Evolutionary conservation across 129 eudicot species (phyloP).

Genomic region (Flaveria brownii): DNA sequence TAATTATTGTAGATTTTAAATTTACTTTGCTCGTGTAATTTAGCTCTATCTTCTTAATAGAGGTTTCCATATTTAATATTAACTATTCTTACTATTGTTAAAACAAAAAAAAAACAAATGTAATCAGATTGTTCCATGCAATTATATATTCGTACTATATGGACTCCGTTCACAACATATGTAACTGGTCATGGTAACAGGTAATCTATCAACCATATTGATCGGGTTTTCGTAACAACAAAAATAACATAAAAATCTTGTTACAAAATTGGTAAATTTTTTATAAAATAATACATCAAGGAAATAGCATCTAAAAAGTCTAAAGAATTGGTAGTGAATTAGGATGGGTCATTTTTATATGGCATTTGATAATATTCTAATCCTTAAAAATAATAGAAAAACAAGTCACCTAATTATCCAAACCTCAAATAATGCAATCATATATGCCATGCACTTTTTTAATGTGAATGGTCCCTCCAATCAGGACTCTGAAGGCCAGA

Average conservation of each 20-base stretch:
- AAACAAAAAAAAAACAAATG: no score
- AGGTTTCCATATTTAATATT: no score
- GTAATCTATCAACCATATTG: background rate
- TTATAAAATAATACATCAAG: background rate
- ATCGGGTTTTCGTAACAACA: background rate
- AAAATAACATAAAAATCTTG: background rate
- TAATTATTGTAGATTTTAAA: no score
- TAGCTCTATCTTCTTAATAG: no score
- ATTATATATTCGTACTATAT: background rate
- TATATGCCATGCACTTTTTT: background rate
- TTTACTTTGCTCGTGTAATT: no score
- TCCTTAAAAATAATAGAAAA: background rate
- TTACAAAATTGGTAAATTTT: background rate
- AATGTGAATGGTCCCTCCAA: constrained; percentile 21
- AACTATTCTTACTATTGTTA: no score
- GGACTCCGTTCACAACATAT: background rate
- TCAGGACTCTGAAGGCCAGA: constrained; percentile 10
- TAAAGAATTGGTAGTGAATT: constrained; percentile 12
- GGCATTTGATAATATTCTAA: background rate
- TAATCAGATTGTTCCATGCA: no score
- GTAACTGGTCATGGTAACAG: background rate
- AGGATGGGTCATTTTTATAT: background rate
- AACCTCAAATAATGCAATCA: constrained; percentile 2
- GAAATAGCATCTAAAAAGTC: constrained; percentile 8
- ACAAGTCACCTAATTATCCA: constrained; percentile 24